Base-by-base conservation (phyloP, 2,329 filamentous ascomycete genomes). In the Alternaria conjuncta region DNA sequence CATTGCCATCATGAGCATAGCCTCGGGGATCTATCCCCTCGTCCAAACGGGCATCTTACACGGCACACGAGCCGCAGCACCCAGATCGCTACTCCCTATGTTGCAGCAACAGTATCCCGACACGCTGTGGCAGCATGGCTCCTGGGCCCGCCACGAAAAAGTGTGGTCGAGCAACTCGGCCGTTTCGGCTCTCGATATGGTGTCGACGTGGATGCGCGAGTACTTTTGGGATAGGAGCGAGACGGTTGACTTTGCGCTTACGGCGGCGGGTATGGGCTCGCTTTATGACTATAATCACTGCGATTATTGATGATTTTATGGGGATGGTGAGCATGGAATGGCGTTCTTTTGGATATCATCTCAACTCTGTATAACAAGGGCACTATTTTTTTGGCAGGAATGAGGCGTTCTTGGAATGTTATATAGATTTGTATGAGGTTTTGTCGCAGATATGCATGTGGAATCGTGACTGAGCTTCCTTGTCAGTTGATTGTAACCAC, bases 171-270 rank as follows among this genome's bases (percentile, higher is more conserved):
- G 76, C 55, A 74, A 71, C 20, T 75, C 74, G 2, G 70, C 75
- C 1, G 55, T 78, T 12, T 71, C 74, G 1, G 75, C 71, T 1
- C 71, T 78, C 11, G 73, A 79, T 13, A 78, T 79, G 76, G 65
- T 76, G 8, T 65, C 73, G 0, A 67, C 72, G 2, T 79, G 72
- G 71, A 75, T 79, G 73, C 71, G 75, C 21, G 75, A 79, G 63
- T 79, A 77, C 60, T 79, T 78, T 56, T 79, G 78, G 78, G 78
- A 79, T 56, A 71, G 78, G 13, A 68, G 58, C 3, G 73, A 75
- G 46, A 74, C 73, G 1, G 71, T 78, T 3, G 74, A 78, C 28
- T 77, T 64, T 57, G 76, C 68, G 5, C 49, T 79, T 50, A 61
- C 62, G 4, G 72, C 72, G 5, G 75, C 73, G 11, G 78, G 78